Evolutionary conservation across 1,284 basidiomycete species (phyloP), one percentile per base, ranked within the genome.

Genomic region (Irpex lacteus): DNA sequence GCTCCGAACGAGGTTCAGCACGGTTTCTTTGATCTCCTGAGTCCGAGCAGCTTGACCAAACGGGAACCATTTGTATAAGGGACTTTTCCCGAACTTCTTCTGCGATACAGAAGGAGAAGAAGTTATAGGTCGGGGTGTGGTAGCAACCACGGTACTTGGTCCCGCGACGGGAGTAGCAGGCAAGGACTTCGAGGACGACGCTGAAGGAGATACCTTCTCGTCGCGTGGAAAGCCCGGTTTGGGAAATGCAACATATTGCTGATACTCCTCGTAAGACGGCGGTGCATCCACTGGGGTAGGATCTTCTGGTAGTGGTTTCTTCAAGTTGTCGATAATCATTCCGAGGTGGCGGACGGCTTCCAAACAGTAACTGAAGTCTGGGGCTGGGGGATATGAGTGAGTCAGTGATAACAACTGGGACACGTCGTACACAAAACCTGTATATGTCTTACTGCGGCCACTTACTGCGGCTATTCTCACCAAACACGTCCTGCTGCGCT

Each of bases 241-340:
- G 9, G 18, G 18, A 56, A 56, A 56, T 13, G 63, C 63, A 21
- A 63, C 60, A 18, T 61, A 60, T 15, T 65, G 50, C 50, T n/a
- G 65, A n/a, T 70, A 63, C 18, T 69, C 65, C 40, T 75, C 73
- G 62, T 76, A 76, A 5, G 74, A 72, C 3, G 74, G 74, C 6
- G 74, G 74, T 5, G 73, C 72, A 34, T 76, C 74, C 37, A 64
- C 59, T 15, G 72, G 66, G 21, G 69, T 70, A 13, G 69, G 65
- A 61, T 76, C 74, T 60, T 74, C 71, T 9, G 71, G 71, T 7
- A 76, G 66, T 11, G 70, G 69, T 18, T 52, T 61, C 59, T 73
- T 26, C 26, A 26, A 26, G 26, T 26, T 75, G 61, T 73, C 71
- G 37, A 76, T 18, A 50, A 76, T 73, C 74, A 76, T 76, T 21